Percentiles rank a stretch among this genome's conserved stretches.
phyloP scores from a whole-genome alignment of 164 flowering plant genomes.

The Kingdonia uniflora region DNA sequence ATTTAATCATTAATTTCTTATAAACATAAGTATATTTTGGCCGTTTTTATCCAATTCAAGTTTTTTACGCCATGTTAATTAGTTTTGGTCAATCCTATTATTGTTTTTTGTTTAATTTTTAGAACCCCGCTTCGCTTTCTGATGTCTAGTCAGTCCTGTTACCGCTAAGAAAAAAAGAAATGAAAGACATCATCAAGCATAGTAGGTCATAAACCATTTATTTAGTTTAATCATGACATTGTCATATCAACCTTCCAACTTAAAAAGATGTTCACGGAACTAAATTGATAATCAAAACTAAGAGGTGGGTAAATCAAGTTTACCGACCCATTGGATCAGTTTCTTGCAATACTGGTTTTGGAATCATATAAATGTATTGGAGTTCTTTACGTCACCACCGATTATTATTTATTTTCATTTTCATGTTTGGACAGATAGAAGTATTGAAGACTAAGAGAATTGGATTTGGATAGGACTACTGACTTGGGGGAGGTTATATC shows the following conservation, averaged over 20 bases:
- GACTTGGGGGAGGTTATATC: too few relatives aligned
- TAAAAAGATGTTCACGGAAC: not conserved
- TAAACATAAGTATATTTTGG: too few relatives aligned
- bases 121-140: too few relatives aligned
- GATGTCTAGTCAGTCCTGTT: too few relatives aligned
- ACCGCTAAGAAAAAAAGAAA: not conserved
- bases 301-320: slow-evolving; percentile 6
- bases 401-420: not conserved
- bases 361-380: slow-evolving; percentile 25
- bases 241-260: too few relatives aligned
- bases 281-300: not conserved
- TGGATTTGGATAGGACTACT: not conserved
- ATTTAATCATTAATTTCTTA: too few relatives aligned
- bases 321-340: slow-evolving; percentile 58
- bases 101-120: too few relatives aligned
- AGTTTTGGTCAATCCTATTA: too few relatives aligned
- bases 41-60: too few relatives aligned
- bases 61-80: too few relatives aligned
- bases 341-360: slow-evolving; percentile 43
- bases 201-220: not conserved
- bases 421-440: slow-evolving; percentile 2
- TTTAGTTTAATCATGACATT: not conserved
- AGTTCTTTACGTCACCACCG: slow-evolving; percentile 25
- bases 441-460: not conserved
- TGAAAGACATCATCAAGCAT: not conserved